Evolutionary conservation across 2,329 filamentous ascomycete genomes (phyloP).

Genomic region (Ascochyta rabiei): DNA sequence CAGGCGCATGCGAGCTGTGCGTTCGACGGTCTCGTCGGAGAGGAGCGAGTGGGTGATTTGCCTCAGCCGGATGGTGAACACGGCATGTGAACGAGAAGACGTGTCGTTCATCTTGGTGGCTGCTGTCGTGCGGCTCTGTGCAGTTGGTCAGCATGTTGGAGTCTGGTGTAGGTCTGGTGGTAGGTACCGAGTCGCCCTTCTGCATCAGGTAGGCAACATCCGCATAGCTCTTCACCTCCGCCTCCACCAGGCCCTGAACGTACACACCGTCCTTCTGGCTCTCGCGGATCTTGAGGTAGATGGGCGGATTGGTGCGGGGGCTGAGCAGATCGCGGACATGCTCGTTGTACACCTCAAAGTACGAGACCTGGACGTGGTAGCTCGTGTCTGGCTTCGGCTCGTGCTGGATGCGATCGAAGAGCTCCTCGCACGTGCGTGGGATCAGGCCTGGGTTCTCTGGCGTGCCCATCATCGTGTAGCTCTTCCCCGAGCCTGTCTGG

Average conservation of each 20-base stretch:
- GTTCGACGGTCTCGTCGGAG: constrained; percentile 96
- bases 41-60: constrained; percentile 97
- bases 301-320: constrained; percentile 76
- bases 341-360: constrained; percentile 99
- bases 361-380: constrained; percentile 96
- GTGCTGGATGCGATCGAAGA: constrained; percentile 90
- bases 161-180: too few species aligned
- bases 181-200: constrained; percentile 70
- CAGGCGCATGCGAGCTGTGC: constrained; percentile 88
- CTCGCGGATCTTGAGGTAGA: constrained; percentile 97
- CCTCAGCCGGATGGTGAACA: constrained; percentile 97
- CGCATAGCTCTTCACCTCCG: constrained; percentile 82
- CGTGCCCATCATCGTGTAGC: constrained; percentile 96
- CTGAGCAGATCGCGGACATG: constrained; percentile 93
- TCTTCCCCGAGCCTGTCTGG: constrained; percentile 96
- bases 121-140: constrained; percentile 77
- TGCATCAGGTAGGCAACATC: constrained; percentile 94
- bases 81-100: constrained; percentile 91
- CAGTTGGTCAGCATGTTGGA: constrained; percentile 11
- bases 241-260: constrained; percentile 93
- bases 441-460: constrained; percentile 87
- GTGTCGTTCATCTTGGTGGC: constrained; percentile 99
- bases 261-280: constrained; percentile 94
- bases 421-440: constrained; percentile 90
- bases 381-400: constrained; percentile 89